Base-by-base conservation (phyloP, 768 basidiomycete genomes). In the Amanita subjunquillea region DNA sequence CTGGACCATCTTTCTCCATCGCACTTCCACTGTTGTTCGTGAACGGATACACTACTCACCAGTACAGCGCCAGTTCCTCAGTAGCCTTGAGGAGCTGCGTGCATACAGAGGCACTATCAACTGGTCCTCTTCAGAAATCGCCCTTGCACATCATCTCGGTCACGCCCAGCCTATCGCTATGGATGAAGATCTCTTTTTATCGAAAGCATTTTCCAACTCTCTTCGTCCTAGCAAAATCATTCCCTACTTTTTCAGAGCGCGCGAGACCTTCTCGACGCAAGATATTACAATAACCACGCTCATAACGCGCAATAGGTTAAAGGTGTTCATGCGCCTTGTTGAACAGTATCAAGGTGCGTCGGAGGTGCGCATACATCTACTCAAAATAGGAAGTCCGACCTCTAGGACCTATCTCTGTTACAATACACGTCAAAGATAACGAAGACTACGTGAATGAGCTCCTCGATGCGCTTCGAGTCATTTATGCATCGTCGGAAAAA, bases 221-320 rank as follows among this genome's bases (percentile, higher is more conserved):
- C 79, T 87, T 77, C 77, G 78, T 36, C 89, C 90, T 0, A 83
- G 77, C 60, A 80, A 81, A 57, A 79, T 91, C 50, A 74, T 88
- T 20, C 91, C 91, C 0, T 93, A 83, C 69, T 91, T 85, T 66
- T 89, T 87, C 63, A 78, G 79, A 48, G 87, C 85, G 2, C 72
- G 73, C 9, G 77, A 75, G 2, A 58, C 61, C 9, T 76, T 83
- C 56, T 73, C 80, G 45, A 59, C 66, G 29, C 76, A 84, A 36
- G 89, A 91, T 56, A 80, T 93, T 48, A 92, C 91, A 2, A 80
- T 93, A 51, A 87, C 91, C 0, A 93, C 91, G 0, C 74, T 91
- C 30, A 83, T 92, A 34, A 92, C 91, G 2, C 80, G 78, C 60
- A 85, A 87, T 58, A 76, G 91, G 15, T 85, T 90, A 64, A 71